Evolutionary conservation across 2,329 filamentous ascomycete genomes (phyloP), one percentile per base, ranked within the genome.

Genomic region (Ophiocordyceps australis): DNA sequence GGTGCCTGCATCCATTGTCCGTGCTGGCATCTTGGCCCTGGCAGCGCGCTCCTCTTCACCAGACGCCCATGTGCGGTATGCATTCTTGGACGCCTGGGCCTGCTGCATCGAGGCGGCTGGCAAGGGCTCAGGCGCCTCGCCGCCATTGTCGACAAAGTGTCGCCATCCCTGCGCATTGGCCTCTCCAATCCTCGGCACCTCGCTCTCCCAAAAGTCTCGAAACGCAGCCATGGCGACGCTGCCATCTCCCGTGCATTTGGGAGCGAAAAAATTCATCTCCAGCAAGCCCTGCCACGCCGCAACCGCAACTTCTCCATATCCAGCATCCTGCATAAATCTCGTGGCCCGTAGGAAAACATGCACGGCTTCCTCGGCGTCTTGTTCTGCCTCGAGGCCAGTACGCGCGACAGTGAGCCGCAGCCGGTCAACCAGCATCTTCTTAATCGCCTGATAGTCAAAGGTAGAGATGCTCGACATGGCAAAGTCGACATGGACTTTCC

Each of bases 191-290:
- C 86, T 67, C 1, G 77, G 57, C 1, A 70, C 61, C 41, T 94
- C 86, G 29, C 72, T 79, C 31, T 93, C 82, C 89, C 89, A 95
- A 34, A 89, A 93, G 3, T 73, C 62, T 24, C 65, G 55, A 32
- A 93, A 78, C 0, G 42, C 41, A 3, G 48, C 42, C 9, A 57
- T 21, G 0, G 35, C 30, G n/a, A 36, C 33, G 9, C 34, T 35
- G 9, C 38, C 28, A 3, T 38, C 35, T 21, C 39, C 24, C n/a
- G 38, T 28, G 3, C 50, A 26, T 5, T 41, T 21, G 5, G 24
- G n/a, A 7, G 57, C 57, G 24, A 69, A 70, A 31, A 82, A 64
- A 12, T 67, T 70, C 27, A 76, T 57, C 41, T 94, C 86, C 1
- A 94, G 49, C 1, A 78, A 39, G 5, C 71, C 78, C 50, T 95